Conservation (phyloP, 345 rosid genomes). For the Citrus reticulata region DNA sequence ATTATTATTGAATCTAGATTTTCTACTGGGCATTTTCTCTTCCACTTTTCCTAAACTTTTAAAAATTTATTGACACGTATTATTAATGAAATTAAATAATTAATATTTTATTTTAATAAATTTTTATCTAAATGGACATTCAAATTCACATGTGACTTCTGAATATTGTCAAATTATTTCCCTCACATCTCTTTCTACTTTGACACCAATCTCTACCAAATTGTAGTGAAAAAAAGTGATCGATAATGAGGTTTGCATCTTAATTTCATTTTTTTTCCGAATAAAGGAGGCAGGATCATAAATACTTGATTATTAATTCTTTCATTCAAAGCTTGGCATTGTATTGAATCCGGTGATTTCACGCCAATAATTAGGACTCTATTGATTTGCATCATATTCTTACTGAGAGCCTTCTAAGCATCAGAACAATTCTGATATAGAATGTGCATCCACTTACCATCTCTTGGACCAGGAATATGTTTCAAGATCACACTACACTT, state of each 20-base stretch:
- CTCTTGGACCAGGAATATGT: constrained; percentile 16
- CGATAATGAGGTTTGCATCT: too few species aligned
- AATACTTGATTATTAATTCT: constrained; percentile 75
- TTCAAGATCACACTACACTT: constrained; percentile 58
- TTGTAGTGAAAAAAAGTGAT: too few species aligned
- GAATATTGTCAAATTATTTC: too few species aligned
- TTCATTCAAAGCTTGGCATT: constrained; percentile 61
- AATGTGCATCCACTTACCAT: constrained; percentile 96
- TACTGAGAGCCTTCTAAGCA: constrained; percentile 87
- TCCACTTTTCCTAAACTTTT: fast-evolving
- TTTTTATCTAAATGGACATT: too few species aligned
- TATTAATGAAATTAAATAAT: fast-evolving
- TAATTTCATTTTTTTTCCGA: neutral
- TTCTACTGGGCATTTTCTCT: fast-evolving
- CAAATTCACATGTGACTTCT: too few species aligned
- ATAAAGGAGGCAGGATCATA: constrained; percentile 59
- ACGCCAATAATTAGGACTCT: constrained; percentile 79
- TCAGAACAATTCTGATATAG: constrained; percentile 79
- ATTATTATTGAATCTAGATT: too few species aligned
- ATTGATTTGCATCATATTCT: constrained; percentile 78
- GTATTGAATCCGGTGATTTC: constrained; percentile 75
- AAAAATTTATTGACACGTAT: fast-evolving
- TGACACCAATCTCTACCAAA: too few species aligned
- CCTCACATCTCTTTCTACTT: too few species aligned
- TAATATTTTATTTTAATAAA: too few species aligned